These are phyloP conservation scores for Diaporthe sp. DNA, from an alignment of 2,329 filamentous ascomycete species.

Conservation along the genomic window DNA sequence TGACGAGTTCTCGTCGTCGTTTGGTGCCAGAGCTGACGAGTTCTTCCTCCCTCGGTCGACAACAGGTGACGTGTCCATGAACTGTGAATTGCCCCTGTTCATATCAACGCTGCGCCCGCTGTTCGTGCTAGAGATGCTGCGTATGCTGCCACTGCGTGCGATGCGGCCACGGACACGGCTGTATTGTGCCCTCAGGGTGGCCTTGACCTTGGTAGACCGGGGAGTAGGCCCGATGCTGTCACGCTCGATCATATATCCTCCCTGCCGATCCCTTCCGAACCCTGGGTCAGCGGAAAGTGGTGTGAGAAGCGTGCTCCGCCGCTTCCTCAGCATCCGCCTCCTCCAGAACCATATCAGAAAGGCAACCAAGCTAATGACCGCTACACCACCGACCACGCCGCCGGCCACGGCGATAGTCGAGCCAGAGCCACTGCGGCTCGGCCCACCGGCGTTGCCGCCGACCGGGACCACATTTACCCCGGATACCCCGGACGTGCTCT, in stretches of 20 bases:
- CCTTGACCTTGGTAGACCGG: conserved; percentile 55
- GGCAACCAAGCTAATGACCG: conserved; percentile 58
- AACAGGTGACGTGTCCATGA: conserved; percentile 49
- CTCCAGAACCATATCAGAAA: conserved; percentile 66
- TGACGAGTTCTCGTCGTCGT: conserved; percentile 42
- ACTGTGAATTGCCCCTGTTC: conserved; percentile 67
- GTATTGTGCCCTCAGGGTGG: conserved; percentile 53
- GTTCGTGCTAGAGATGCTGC: conserved; percentile 47
- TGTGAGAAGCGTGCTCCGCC: conserved; percentile 63
- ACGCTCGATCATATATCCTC: conserved; percentile 57
- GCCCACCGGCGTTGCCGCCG: conserved; percentile 6
- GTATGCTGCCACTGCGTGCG: conserved; percentile 38
- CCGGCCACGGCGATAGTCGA: conserved; percentile 62
- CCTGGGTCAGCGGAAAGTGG: conserved; percentile 55
- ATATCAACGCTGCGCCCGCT: conserved; percentile 59
- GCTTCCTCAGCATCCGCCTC: conserved; percentile 56
- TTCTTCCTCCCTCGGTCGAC: conserved; percentile 53
- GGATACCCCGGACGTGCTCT: background rate
- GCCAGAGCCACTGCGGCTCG: conserved; percentile 45
- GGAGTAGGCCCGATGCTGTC: conserved; percentile 64
- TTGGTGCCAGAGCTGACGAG: conserved; percentile 46
- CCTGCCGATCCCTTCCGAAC: conserved; percentile 46
- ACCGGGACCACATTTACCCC: conserved; percentile 44
- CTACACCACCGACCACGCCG: conserved; percentile 63
- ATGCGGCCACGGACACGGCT: conserved; percentile 50